Evolutionary conservation across 1,139 yeast species (phyloP).

Genomic region (Candida sanyaensis): DNA sequence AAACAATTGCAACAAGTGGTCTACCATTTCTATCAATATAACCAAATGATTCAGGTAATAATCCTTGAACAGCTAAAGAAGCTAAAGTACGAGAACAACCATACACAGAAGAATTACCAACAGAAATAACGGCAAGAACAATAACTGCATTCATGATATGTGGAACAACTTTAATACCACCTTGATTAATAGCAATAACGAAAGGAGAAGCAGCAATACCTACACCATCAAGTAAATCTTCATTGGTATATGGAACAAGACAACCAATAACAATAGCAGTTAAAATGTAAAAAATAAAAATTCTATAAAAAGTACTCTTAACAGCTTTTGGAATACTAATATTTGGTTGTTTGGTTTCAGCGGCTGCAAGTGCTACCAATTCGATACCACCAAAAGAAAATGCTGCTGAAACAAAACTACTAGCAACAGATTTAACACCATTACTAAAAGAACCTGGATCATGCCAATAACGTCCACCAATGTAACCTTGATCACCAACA

Average conservation of each 20-base stretch:
- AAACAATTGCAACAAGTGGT: constrained; percentile 53
- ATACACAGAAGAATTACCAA: constrained; percentile 57
- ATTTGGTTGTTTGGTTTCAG: constrained; percentile 75
- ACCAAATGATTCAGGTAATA: constrained; percentile 45
- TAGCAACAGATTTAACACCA: constrained; percentile 77
- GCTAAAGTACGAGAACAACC: constrained; percentile 58
- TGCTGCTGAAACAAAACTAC: constrained; percentile 85
- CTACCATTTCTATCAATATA: constrained; percentile 60
- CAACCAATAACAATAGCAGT: constrained; percentile 50
- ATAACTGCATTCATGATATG: constrained; percentile 58
- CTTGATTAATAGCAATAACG: constrained; percentile 41
- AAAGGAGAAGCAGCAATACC: constrained; percentile 41
- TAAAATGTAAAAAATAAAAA: constrained; percentile 56
- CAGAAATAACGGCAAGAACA: constrained; percentile 51
- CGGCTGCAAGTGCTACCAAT: constrained; percentile 78
- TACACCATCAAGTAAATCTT: constrained; percentile 34
- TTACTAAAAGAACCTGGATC: constrained; percentile 51
- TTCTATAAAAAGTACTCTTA: constrained; percentile 75
- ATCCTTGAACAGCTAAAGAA: constrained; percentile 54
- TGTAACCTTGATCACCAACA: constrained; percentile 42
- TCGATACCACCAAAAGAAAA: constrained; percentile 69
- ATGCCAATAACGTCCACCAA: constrained; percentile 44
- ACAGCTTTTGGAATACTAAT: constrained; percentile 72
- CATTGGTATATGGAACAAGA: constrained; percentile 44
- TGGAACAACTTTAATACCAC: constrained; percentile 43